Percentiles rank a stretch among this genome's conserved stretches.
These are phyloP conservation scores for Leccinellum albellum DNA, from an alignment of 768 basidiomycete genomes.

Conservation along the genomic window DNA sequence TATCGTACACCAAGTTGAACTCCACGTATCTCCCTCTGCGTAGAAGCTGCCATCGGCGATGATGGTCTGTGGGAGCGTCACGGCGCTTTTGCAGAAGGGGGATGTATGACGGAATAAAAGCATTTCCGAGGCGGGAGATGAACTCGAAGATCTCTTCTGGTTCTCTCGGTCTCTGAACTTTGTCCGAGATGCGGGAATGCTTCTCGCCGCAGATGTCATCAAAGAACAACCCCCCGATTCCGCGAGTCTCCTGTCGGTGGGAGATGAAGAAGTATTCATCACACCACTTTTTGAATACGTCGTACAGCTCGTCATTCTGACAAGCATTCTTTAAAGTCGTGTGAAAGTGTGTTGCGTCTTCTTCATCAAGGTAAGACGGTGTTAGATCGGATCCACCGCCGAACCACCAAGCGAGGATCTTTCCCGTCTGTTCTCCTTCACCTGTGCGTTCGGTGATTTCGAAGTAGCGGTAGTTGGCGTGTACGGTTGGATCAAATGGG, in stretches of 20 bases:
- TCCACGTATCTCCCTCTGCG: constrained; percentile 93
- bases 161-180: constrained; percentile 47
- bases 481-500: constrained; percentile 90
- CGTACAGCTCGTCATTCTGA: constrained; percentile 68
- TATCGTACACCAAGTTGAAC: constrained; percentile 84
- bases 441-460: constrained; percentile 65
- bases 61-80: constrained; percentile 55
- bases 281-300: constrained; percentile 90
- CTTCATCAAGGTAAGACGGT: constrained; percentile 85
- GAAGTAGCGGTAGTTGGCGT: constrained; percentile 97
- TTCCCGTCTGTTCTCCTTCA: constrained; percentile 38
- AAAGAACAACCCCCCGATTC: constrained; percentile 94
- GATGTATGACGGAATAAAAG: constrained; percentile 87
- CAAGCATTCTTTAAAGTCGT: constrained; percentile 69
- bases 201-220: constrained; percentile 77
- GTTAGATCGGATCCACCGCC: constrained; percentile 96
- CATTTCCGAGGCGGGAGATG: constrained; percentile 64
- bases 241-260: constrained; percentile 82
- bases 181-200: constrained; percentile 58
- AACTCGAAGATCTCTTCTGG: constrained; percentile 75
- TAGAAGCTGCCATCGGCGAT: constrained; percentile 90
- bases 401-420: constrained; percentile 94
- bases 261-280: constrained; percentile 95
- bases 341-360: constrained; percentile 89
- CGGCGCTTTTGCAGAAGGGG: constrained; percentile 72